Conservation (phyloP, 345 rosid genomes). For the Gossypium herbaceum region DNA sequence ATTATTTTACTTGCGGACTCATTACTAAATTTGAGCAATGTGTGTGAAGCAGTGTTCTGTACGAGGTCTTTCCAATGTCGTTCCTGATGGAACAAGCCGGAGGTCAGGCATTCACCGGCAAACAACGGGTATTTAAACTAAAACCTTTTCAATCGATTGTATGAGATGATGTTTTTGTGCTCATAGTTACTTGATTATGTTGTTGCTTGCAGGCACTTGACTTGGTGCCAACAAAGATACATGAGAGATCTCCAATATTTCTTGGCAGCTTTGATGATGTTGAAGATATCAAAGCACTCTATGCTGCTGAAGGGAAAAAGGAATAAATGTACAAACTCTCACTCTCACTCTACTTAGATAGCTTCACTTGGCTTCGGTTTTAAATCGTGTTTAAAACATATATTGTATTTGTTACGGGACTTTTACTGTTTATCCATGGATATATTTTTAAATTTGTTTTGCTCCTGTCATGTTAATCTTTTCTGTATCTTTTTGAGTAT, state of each 20-base stretch:
- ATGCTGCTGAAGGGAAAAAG: slow-evolving; percentile 55
- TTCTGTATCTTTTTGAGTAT: too few relatives aligned
- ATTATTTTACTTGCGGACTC: too few relatives aligned
- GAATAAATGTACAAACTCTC: slow-evolving; percentile 20
- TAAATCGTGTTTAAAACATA: background rate
- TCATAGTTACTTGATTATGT: background rate
- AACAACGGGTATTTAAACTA: slow-evolving; percentile 53
- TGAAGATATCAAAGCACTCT: slow-evolving; percentile 83
- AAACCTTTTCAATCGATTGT: too few relatives aligned
- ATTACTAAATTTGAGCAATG: background rate
- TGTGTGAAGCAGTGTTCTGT: slow-evolving; percentile 57
- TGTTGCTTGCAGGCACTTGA: slow-evolving; percentile 68
- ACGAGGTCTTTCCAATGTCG: slow-evolving; percentile 97
- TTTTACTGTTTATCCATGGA: background rate
- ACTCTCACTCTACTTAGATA: background rate
- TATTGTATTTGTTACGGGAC: background rate
- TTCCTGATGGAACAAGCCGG: slow-evolving; percentile 98
- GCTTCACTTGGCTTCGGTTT: slow-evolving; percentile 2
- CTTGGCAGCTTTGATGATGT: slow-evolving; percentile 93
- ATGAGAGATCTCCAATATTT: slow-evolving; percentile 87
- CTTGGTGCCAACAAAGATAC: slow-evolving; percentile 67
- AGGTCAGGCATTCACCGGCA: slow-evolving; percentile 91
- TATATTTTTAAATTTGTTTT: background rate
- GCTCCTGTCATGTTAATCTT: too few relatives aligned
- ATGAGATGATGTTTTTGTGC: too few relatives aligned